A percentile compares a stretch with the other conserved stretches of the same genome.
Conservation (phyloP, 805 yeast species). For the Saccharomycopsis sp. region DNA sequence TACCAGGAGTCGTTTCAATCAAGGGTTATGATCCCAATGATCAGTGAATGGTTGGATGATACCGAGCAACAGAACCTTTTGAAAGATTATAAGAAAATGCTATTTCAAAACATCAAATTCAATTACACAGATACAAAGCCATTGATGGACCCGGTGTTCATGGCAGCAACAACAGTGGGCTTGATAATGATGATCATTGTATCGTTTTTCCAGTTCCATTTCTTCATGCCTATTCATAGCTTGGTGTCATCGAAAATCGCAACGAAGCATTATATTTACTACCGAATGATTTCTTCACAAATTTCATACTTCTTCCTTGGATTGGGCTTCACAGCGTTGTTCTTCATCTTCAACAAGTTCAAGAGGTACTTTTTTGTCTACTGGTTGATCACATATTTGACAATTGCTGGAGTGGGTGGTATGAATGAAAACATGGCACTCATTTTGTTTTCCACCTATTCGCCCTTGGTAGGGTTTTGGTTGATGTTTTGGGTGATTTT, state of each 20-base stretch:
- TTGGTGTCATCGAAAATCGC: constrained; percentile 31
- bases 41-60: constrained; percentile 11
- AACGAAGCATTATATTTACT: constrained; percentile 38
- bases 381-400: constrained; percentile 52
- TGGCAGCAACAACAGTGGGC: constrained; percentile 70
- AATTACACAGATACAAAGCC: constrained; percentile 39
- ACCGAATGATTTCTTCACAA: constrained; percentile 43
- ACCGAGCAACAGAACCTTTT: constrained; percentile 4
- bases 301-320: constrained; percentile 48
- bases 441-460: constrained; percentile 38
- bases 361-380: constrained; percentile 56
- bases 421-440: constrained; percentile 53
- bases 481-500: constrained; percentile 56
- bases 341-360: constrained; percentile 44
- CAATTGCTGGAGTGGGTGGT: constrained; percentile 63
- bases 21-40: constrained; percentile 12
- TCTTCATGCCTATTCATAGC: constrained; percentile 31
- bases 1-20: constrained; percentile 14
- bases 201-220: constrained; percentile 61
- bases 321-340: constrained; percentile 38
- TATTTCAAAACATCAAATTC: constrained; percentile 12
- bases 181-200: constrained; percentile 61
- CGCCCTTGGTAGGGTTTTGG: constrained; percentile 66
- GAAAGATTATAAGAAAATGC: constrained; percentile 3
- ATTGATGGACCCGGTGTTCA: constrained; percentile 35